Base-by-base conservation (phyloP, 2,329 filamentous ascomycete species). In the Pseudogymnoascus destructans region DNA sequence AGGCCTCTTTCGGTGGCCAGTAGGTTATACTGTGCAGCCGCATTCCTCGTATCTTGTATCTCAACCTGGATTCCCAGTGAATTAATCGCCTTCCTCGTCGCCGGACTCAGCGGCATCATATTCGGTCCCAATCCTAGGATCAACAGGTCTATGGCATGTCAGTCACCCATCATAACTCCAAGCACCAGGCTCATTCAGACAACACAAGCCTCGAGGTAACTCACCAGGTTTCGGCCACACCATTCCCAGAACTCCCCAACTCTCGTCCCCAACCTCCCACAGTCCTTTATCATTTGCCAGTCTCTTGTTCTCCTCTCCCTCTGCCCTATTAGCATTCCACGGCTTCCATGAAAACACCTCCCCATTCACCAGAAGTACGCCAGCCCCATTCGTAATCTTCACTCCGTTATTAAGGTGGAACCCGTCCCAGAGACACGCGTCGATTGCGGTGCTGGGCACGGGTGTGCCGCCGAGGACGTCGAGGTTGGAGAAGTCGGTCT, bases 1-100 rank as follows among this genome's bases (percentile, higher is more conserved):
- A 93, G 83, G 1, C 93, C 92, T 57, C 93, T 77, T 74, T 98
- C 93, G 15, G 90, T 97, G n/a, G 90, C 92, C 58, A 98, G 74
- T 66, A 98, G 70, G 69, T 98, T 98, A 71, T 93, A 98, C 70
- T 96, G 90, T 32, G 91, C 86, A 1, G 92, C 89, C 7, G 93
- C 93, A 72, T 97, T 97, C 62, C 89, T 78, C 30, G 93, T 97
- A 73, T 97, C 93, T 67, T 92, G 79, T 3, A 96, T 79, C 67
- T 98, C 93, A 4, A 97, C 77, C 59, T 89, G 78, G 64, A 97
- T 87, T 0, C 93, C 93, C 40, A 97, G 72, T 27, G 80, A 79
- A 61, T 85, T 86, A 59, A 98, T 82, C 64, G 83, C 77, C 60
- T 77, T 77, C 64, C 86, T 83, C 42, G 89, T 88, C 64, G 82